A percentile compares a stretch with the other conserved stretches of the same genome.
phyloP scores from a whole-genome alignment of 768 basidiomycete species.

The Chlorophyllum brunneum region DNA sequence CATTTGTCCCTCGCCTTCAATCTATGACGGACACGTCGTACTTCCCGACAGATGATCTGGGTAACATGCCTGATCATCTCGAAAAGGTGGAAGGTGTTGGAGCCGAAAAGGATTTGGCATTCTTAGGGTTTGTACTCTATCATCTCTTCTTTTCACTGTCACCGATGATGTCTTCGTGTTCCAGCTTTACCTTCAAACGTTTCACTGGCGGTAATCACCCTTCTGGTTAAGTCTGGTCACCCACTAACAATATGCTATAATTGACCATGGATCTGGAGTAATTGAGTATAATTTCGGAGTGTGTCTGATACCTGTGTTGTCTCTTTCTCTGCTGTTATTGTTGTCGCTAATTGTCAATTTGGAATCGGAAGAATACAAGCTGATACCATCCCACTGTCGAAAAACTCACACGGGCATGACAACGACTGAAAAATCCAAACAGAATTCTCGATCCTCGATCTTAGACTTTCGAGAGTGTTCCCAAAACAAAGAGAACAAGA shows the following conservation, averaged over 20 bases:
- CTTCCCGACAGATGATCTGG: conserved; percentile 93
- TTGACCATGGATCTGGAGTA: neutral
- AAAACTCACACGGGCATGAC: neutral
- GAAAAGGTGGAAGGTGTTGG: conserved; percentile 59
- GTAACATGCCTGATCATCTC: conserved; percentile 59
- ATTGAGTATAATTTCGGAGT: conserved; percentile 3
- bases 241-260: neutral
- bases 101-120: conserved; percentile 66
- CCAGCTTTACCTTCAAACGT: conserved; percentile 84
- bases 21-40: conserved; percentile 94
- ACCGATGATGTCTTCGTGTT: neutral
- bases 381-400: neutral
- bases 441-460: neutral
- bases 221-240: conserved; percentile 21
- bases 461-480: too few species aligned
- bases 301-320: neutral
- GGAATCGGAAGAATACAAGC: conserved; percentile 5
- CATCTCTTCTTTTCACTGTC: neutral
- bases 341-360: conserved; percentile 11
- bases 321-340: conserved; percentile 1
- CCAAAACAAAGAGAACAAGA: neutral
- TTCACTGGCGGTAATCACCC: conserved; percentile 40
- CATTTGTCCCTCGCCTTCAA: conserved; percentile 90
- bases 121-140: conserved; percentile 50
- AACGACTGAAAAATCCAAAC: neutral